Percentiles rank a stretch among this genome's conserved stretches.
Evolutionary conservation across 352 stramenopile species (phyloP).

Genomic region (Globisporangium okanoganense): DNA sequence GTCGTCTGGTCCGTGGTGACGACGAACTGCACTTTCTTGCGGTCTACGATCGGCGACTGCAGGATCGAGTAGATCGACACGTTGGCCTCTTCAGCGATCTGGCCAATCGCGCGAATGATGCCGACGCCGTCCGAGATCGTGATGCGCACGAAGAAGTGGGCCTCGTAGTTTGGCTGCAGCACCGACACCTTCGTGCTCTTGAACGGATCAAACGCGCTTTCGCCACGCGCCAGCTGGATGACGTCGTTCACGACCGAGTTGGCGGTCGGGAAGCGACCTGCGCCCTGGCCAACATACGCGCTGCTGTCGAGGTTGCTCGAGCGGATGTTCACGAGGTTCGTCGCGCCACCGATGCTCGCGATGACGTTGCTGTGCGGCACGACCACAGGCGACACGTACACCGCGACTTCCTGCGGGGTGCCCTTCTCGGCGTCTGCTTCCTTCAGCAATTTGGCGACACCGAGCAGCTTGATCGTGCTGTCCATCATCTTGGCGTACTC

Average conservation of each 20-base stretch:
- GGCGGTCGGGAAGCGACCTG: slow-evolving; percentile 93
- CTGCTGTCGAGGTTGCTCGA: slow-evolving; percentile 89
- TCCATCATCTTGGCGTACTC: slow-evolving; percentile 95
- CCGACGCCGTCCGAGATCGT: slow-evolving; percentile 92
- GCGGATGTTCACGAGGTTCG: slow-evolving; percentile 91
- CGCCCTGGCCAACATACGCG: slow-evolving; percentile 91
- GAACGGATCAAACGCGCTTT: slow-evolving; percentile 86
- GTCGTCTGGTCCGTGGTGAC: slow-evolving; percentile 94
- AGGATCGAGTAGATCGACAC: slow-evolving; percentile 98
- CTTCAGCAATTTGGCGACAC: slow-evolving; percentile 75
- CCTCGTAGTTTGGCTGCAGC: slow-evolving; percentile 90
- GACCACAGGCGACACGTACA: slow-evolving; percentile 94
- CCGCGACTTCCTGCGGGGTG: slow-evolving; percentile 75
- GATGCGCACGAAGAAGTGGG: slow-evolving; percentile 95
- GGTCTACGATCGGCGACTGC: slow-evolving; percentile 93
- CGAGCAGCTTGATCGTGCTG: slow-evolving; percentile 96
- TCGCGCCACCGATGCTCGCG: slow-evolving; percentile 80
- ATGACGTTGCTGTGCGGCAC: slow-evolving; percentile 90
- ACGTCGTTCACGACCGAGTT: slow-evolving; percentile 97
- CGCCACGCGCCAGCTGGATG: slow-evolving; percentile 86
- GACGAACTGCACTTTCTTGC: slow-evolving; percentile 93
- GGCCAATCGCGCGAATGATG: slow-evolving; percentile 93
- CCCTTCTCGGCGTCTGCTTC: slow-evolving; percentile 71
- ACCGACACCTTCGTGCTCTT: slow-evolving; percentile 48
- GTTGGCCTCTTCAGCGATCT: slow-evolving; percentile 92